These are phyloP conservation scores for Papiliotrema laurentii DNA, from an alignment of 1,284 basidiomycete genomes.

Conservation along the genomic window DNA sequence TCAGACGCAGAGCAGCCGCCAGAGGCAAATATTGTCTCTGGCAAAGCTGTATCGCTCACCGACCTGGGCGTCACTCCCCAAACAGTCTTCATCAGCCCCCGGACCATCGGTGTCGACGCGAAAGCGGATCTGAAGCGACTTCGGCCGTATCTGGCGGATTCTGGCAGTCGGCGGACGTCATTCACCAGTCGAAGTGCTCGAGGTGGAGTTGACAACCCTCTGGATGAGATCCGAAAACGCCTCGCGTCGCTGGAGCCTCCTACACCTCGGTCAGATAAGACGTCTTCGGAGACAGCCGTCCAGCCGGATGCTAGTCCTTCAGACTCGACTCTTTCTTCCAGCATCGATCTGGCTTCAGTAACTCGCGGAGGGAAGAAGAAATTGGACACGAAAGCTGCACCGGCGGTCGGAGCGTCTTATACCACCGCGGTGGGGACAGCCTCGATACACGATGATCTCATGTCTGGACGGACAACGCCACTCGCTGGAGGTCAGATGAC, in stretches of 20 bases:
- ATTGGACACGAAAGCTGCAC: slow-evolving; percentile 70
- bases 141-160: slow-evolving; percentile 27
- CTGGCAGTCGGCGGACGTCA: slow-evolving; percentile 34
- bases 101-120: slow-evolving; percentile 36
- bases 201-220: slow-evolving; percentile 31
- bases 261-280: slow-evolving; percentile 9
- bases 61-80: slow-evolving; percentile 87
- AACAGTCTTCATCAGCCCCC: slow-evolving; percentile 79
- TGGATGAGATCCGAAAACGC: slow-evolving; percentile 39
- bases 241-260: slow-evolving; percentile 33
- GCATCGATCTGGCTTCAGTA: slow-evolving; percentile 26
- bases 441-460: slow-evolving; percentile 48
- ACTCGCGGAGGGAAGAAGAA: slow-evolving; percentile 16
- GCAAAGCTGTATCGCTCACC: slow-evolving; percentile 56
- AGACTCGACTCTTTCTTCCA: slow-evolving; percentile 36
- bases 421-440: slow-evolving; percentile 64
- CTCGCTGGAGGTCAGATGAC: slow-evolving; percentile 10
- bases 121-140: slow-evolving; percentile 34
- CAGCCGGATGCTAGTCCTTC: slow-evolving; percentile 21
- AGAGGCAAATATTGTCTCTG: slow-evolving; percentile 24
- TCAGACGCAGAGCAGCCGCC: slow-evolving; percentile 13
- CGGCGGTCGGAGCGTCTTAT: slow-evolving; percentile 73
- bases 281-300: slow-evolving; percentile 2
- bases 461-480: slow-evolving; percentile 39
- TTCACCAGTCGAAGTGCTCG: slow-evolving; percentile 37